phyloP scores from a whole-genome alignment of 1,139 yeast genomes.

The Yamadazyma sp. region DNA sequence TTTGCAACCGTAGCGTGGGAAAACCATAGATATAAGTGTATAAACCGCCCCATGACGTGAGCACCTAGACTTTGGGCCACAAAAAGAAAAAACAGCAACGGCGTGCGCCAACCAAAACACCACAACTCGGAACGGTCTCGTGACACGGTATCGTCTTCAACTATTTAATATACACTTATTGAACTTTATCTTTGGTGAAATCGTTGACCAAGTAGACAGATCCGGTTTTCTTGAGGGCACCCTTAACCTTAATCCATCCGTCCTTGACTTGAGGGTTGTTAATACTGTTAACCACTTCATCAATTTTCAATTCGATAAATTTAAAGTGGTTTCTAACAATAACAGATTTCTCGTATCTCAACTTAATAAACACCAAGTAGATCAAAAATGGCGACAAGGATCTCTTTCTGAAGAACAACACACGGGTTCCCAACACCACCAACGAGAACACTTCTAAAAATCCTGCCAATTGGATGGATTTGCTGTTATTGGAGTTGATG shows the following conservation, averaged over 20 bases:
- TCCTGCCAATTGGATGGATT: constrained; percentile 71
- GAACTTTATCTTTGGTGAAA: constrained; percentile 29
- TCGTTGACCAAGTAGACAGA: constrained; percentile 34
- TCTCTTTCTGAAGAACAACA: constrained; percentile 62
- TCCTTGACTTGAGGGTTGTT: constrained; percentile 61
- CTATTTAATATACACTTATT: constrained; percentile 6
- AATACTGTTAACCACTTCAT: constrained; percentile 58
- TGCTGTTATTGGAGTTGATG: constrained; percentile 63
- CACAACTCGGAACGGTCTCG: too few species aligned
- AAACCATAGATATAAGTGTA: neutral
- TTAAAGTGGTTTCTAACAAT: constrained; percentile 73
- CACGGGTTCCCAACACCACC: constrained; percentile 48
- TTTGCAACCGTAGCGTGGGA: constrained; percentile 4
- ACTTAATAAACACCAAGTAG: constrained; percentile 68
- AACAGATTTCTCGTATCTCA: constrained; percentile 74
- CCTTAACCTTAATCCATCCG: constrained; percentile 61
- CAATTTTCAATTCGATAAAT: constrained; percentile 69
- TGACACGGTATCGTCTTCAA: too few species aligned
- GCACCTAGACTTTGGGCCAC: neutral
- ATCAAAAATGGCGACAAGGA: constrained; percentile 60
- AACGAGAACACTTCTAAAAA: constrained; percentile 63
- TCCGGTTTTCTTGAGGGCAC: constrained; percentile 37
- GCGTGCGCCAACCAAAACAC: too few species aligned
- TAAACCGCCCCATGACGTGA: too few species aligned
- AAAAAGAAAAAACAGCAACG: neutral